phyloP scores from a whole-genome alignment of 2,329 filamentous ascomycete species.

The Fusarium tuaranense region DNA sequence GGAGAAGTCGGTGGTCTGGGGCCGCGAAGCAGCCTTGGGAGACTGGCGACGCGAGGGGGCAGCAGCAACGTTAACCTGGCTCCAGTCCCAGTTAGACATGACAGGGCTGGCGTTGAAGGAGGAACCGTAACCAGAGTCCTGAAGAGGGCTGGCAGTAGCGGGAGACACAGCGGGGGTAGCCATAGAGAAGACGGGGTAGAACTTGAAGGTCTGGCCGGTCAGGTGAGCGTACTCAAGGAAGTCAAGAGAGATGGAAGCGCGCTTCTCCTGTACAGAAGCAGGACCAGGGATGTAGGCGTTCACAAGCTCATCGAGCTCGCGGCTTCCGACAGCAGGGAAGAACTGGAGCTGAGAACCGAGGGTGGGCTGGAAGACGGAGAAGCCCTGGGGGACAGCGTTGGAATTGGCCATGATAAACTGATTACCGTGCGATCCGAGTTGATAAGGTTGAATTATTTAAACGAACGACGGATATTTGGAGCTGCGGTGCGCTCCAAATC shows the following conservation, averaged over 20 bases:
- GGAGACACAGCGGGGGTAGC: conserved; percentile 56
- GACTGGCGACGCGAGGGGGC: conserved; percentile 45
- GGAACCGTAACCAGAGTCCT: conserved; percentile 60
- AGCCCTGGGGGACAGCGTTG: conserved; percentile 57
- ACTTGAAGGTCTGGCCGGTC: conserved; percentile 71
- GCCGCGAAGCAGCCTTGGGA: conserved; percentile 46
- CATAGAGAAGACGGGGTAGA: conserved; percentile 64
- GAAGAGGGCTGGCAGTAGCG: conserved; percentile 53
- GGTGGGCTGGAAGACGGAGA: conserved; percentile 70
- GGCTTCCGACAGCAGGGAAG: conserved; percentile 71
- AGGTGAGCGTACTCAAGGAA: conserved; percentile 66
- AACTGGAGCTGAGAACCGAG: conserved; percentile 72
- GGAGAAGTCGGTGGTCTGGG: conserved; percentile 59
- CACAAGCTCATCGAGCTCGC: conserved; percentile 71
- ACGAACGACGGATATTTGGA: neutral
- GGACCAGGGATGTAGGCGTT: conserved; percentile 67
- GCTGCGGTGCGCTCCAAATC: conserved; percentile 19
- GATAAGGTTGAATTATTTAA: conserved; percentile 21
- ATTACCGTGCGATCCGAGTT: conserved; percentile 17
- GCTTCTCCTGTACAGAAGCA: conserved; percentile 68
- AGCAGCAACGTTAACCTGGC: conserved; percentile 48
- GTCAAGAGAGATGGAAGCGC: conserved; percentile 67
- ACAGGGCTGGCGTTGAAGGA: conserved; percentile 63
- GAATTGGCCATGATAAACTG: conserved; percentile 43
- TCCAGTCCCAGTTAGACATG: conserved; percentile 62